These are phyloP conservation scores for Tylopilus felleus DNA, from an alignment of 768 basidiomycete genomes.

Conservation along the genomic window DNA sequence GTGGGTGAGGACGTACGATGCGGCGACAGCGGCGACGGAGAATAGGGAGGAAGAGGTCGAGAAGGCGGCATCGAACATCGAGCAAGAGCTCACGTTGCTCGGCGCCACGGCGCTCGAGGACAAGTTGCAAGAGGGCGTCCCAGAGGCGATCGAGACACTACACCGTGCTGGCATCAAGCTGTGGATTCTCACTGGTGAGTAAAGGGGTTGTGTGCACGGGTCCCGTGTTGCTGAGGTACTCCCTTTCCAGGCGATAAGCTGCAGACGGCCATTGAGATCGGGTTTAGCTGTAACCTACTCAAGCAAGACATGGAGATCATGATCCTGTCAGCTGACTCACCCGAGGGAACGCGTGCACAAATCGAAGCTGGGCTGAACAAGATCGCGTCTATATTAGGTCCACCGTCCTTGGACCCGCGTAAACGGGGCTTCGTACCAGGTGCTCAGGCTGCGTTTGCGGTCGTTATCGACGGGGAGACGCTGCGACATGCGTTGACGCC, in stretches of 20 bases:
- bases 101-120: constrained; percentile 97
- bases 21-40: constrained; percentile 69
- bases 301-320: constrained; percentile 95
- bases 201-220: constrained; percentile 8
- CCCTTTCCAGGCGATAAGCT: constrained; percentile 77
- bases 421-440: constrained; percentile 66
- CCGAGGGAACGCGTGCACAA: constrained; percentile 73
- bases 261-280: constrained; percentile 98
- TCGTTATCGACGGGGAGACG: constrained; percentile 96
- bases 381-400: constrained; percentile 82
- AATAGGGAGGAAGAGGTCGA: constrained; percentile 92
- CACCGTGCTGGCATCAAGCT: constrained; percentile 95
- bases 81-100: constrained; percentile 77
- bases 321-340: constrained; percentile 86
- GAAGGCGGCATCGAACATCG: constrained; percentile 78
- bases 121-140: constrained; percentile 95
- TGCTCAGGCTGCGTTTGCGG: constrained; percentile 76
- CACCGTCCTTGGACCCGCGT: constrained; percentile 57
- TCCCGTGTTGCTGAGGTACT: background rate
- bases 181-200: constrained; percentile 89
- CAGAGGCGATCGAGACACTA: constrained; percentile 89
- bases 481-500: constrained; percentile 75
- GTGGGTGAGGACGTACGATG: constrained; percentile 81
- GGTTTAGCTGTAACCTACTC: constrained; percentile 90
- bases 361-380: constrained; percentile 94